These are phyloP conservation scores for Claviceps sp. DNA, from an alignment of 2,329 filamentous ascomycete species.

Conservation along the genomic window DNA sequence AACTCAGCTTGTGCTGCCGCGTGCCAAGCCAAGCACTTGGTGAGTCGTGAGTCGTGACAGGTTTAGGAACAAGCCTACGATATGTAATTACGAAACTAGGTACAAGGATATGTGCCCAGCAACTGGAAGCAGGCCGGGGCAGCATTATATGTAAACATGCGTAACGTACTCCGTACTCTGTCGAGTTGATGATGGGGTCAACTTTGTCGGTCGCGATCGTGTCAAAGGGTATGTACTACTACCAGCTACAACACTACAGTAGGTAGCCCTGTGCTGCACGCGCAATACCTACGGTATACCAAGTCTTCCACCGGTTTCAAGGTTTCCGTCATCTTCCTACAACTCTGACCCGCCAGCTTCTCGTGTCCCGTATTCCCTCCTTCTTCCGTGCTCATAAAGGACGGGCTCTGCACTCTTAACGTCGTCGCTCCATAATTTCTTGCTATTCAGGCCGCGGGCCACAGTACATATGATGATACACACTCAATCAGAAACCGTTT, in stretches of 20 bases:
- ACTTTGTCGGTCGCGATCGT: too few species aligned
- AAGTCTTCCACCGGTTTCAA: background rate
- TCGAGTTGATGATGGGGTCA: too few species aligned
- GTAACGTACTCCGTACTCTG: too few species aligned
- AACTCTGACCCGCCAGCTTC: background rate
- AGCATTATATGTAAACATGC: too few species aligned
- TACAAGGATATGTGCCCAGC: too few species aligned
- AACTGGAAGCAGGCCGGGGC: too few species aligned
- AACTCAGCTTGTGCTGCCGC: background rate
- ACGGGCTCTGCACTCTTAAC: background rate
- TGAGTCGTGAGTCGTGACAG: background rate
- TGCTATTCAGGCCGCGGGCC: background rate
- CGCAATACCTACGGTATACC: background rate
- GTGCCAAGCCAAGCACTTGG: background rate
- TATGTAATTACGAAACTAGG: background rate
- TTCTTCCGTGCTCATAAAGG: background rate
- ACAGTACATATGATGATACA: background rate
- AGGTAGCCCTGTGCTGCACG: background rate
- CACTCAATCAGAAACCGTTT: too few species aligned
- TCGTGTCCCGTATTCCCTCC: background rate
- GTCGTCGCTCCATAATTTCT: background rate
- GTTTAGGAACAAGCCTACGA: background rate
- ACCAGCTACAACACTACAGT: too few species aligned
- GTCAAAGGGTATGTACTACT: too few species aligned
- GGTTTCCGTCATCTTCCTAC: background rate